Evolutionary conservation across 345 rosid species (phyloP).

Genomic region (Streptanthus diversifolius): DNA sequence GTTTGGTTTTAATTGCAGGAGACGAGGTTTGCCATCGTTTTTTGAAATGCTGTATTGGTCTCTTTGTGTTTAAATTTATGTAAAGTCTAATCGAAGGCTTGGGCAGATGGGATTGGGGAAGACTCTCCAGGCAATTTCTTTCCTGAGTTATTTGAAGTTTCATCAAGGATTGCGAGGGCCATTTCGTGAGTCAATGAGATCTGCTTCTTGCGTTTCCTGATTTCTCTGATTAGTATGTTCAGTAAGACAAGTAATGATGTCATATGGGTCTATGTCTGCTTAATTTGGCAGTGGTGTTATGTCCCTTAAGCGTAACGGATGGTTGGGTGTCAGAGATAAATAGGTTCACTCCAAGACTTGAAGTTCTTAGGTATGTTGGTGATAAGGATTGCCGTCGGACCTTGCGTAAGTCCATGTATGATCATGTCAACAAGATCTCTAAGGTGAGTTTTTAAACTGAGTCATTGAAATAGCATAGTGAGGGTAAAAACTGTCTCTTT

Average conservation of each 20-base stretch:
- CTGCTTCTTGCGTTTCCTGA: conserved; percentile 1
- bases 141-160: conserved; percentile 73
- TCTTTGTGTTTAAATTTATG: neutral
- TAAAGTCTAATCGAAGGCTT: conserved; percentile 8
- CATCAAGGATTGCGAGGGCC: conserved; percentile 50
- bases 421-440: conserved; percentile 41
- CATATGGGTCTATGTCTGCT: neutral
- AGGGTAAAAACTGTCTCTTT: neutral
- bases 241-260: neutral
- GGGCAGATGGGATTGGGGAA: conserved; percentile 91
- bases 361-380: conserved; percentile 73
- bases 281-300: conserved; percentile 61
- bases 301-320: conserved; percentile 85
- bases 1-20: conserved; percentile 50
- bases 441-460: conserved; percentile 46
- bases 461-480: neutral
- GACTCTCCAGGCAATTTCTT: conserved; percentile 79
- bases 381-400: conserved; percentile 56
- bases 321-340: conserved; percentile 76
- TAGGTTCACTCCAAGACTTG: conserved; percentile 62
- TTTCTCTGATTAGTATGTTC: neutral
- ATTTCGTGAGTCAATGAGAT: conserved; percentile 54
- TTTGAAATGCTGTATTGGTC: neutral
- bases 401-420: conserved; percentile 49
- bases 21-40: conserved; percentile 52